These are phyloP conservation scores for Fabrea salina DNA, from an alignment of 169 alveolate species.

Conservation along the genomic window DNA sequence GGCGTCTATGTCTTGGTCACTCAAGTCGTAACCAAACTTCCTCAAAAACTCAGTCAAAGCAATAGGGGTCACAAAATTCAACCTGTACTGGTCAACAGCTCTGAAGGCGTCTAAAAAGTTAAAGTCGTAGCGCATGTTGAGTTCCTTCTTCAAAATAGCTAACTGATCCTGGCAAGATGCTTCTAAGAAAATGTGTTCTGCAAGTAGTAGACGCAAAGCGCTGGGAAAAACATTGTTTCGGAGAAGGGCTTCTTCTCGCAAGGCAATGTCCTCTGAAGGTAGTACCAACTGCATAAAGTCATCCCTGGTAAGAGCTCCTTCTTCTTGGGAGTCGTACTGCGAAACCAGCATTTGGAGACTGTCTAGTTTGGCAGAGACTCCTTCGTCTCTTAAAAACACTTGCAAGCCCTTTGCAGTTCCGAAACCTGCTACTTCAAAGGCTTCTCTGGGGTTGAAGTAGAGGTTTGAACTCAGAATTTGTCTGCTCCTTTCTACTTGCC, in stretches of 20 bases:
- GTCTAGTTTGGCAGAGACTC: not conserved
- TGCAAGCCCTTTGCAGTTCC: not conserved
- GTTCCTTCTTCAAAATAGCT: not conserved
- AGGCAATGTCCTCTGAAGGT: conserved; percentile 13
- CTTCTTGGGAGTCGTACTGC: conserved; percentile 13
- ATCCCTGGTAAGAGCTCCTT: not conserved
- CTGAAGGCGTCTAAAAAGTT: conserved; percentile 5
- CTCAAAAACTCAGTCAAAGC: conserved; percentile 15
- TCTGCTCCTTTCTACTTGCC: not conserved
- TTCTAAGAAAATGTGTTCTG: conserved; percentile 6
- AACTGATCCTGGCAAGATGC: not conserved
- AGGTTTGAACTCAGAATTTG: not conserved
- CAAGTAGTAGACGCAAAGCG: no score
- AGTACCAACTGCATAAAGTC: not conserved
- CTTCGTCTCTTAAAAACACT: not conserved
- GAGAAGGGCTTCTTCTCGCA: conserved; percentile 17
- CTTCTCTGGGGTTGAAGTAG: conserved; percentile 13
- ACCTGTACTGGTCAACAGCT: conserved; percentile 30
- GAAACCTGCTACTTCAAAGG: not conserved
- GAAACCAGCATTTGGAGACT: not conserved
- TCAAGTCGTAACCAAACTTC: not conserved
- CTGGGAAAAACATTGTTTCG: no score
- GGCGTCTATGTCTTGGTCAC: not conserved
- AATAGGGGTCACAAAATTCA: not conserved
- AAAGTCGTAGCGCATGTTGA: conserved; percentile 16